phyloP scores from a whole-genome alignment of 2,329 filamentous ascomycete genomes.

The Cladosporium austrohemisphaericum region DNA sequence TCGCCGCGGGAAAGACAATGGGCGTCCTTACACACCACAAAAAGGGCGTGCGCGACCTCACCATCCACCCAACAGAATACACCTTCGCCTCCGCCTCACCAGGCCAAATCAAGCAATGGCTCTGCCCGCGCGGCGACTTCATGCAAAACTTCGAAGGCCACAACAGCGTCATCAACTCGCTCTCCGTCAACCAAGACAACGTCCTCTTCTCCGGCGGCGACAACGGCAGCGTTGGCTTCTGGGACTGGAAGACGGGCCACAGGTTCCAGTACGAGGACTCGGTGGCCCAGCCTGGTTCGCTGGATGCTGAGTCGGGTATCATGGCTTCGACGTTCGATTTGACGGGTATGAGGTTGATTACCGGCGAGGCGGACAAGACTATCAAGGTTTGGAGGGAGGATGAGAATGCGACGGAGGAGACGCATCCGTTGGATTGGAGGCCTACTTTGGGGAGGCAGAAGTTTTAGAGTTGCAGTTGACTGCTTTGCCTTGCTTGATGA shows the following conservation, averaged over 20 bases:
- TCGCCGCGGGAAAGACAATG: constrained; percentile 94
- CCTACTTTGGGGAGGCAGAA: constrained; percentile 74
- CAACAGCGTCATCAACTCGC: constrained; percentile 91
- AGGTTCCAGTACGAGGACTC: constrained; percentile 87
- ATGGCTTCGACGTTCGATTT: constrained; percentile 92
- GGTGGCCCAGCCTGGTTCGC: constrained; percentile 85
- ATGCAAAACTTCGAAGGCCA: constrained; percentile 99
- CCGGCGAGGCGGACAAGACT: constrained; percentile 94
- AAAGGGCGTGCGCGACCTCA: constrained; percentile 84
- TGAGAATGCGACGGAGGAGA: constrained; percentile 82
- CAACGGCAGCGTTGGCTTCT: constrained; percentile 95
- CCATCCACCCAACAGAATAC: constrained; percentile 85
- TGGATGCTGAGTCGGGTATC: constrained; percentile 91
- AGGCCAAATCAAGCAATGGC: constrained; percentile 97
- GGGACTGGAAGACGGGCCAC: constrained; percentile 97
- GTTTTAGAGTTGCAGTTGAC: constrained; percentile 40
- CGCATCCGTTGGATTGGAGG: constrained; percentile 89
- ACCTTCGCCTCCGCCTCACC: constrained; percentile 93
- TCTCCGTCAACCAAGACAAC: constrained; percentile 91
- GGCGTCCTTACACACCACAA: constrained; percentile 97
- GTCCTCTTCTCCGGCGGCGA: constrained; percentile 93
- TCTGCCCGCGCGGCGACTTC: constrained; percentile 94
- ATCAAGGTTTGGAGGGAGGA: constrained; percentile 96
- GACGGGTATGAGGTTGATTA: constrained; percentile 84
- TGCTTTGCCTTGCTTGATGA: no score